Evolutionary conservation across 2,329 filamentous ascomycete species (phyloP), one percentile per base, ranked within the genome.

Genomic region (Lachnellula subtilissima): DNA sequence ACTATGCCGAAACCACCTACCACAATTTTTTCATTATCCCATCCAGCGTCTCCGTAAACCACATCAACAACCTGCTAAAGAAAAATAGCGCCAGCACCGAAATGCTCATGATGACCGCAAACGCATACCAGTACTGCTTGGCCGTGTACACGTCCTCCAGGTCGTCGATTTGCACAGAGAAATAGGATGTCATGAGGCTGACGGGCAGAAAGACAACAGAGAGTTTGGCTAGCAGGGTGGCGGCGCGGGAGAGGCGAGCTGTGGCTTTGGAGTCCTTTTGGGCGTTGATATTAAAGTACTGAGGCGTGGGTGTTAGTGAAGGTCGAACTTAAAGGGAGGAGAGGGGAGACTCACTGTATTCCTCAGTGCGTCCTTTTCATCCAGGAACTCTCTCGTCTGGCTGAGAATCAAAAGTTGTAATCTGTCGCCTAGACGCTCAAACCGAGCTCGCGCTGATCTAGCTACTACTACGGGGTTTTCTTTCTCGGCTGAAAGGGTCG

Each of bases 211-310:
- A 91, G 51, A 91, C 75, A 42, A 91, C 87, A 12, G 85, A 88
- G 5, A 87, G 82, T 68, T 91, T 91, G 48, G 86, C 87, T 11
- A 91, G 76, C 5, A 91, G 74, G 4, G 89, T 83, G 3, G 87
- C 88, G 60, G 87, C 85, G 55, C 87, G 77, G 0, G 87, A 90
- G 19, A 91, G 77, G 19, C 85, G 80, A 57, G 89, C 87, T 11
- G 89, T 87, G 4, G 84, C 82, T 61, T 84, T 81, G 0, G 86
- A 88, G 69, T 91, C 86, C 67, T 88, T 89, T 65, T 90, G 83
- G 17, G 87, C 83, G 56, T 87, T 89, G 61, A 91, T 78, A 69
- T 88, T 89, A 76, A 91, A 91, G 69, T 90, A 90, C 85, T 88
- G 56, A 25, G 12, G 17, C 23, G 25, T 9, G 14, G 22, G 3